Conservation (phyloP, 495 filamentous ascomycete genomes). For the Penicillium maclennaniae region DNA sequence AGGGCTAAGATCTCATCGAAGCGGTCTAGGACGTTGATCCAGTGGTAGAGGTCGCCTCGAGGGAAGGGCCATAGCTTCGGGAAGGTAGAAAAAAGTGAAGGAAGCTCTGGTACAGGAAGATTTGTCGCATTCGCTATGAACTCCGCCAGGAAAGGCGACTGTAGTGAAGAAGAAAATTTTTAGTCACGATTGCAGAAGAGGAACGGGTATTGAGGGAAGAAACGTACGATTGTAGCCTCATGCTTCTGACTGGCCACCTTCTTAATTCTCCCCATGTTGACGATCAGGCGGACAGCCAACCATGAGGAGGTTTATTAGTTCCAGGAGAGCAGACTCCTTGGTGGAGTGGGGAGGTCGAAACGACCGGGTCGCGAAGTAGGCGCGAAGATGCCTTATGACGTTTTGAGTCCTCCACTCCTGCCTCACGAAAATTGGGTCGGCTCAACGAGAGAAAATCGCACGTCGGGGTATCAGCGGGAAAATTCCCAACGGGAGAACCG, state of each 20-base stretch:
- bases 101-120: conserved; percentile 71
- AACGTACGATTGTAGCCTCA: conserved; percentile 85
- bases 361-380: conserved; percentile 35
- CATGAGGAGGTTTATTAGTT: conserved; percentile 42
- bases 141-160: conserved; percentile 83
- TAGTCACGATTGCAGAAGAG: conserved; percentile 17
- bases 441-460: conserved; percentile 7
- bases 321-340: conserved; percentile 33
- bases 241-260: conserved; percentile 91
- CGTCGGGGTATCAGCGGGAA: neutral
- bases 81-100: conserved; percentile 71
- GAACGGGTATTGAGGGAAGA: conserved; percentile 6
- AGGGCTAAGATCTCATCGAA: conserved; percentile 86
- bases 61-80: conserved; percentile 91
- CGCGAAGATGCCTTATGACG: conserved; percentile 43
- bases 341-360: conserved; percentile 27
- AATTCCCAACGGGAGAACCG: neutral
- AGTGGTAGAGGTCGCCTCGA: conserved; percentile 96
- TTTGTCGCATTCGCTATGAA: conserved; percentile 67
- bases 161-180: conserved; percentile 27
- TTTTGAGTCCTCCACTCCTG: conserved; percentile 35
- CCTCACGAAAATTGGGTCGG: conserved; percentile 30
- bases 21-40: conserved; percentile 91
- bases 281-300: conserved; percentile 34
- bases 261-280: conserved; percentile 90